Evolutionary conservation across 2,329 filamentous ascomycete genomes (phyloP), one percentile per base, ranked within the genome.

Genomic region (Penicillium hesseltinei): DNA sequence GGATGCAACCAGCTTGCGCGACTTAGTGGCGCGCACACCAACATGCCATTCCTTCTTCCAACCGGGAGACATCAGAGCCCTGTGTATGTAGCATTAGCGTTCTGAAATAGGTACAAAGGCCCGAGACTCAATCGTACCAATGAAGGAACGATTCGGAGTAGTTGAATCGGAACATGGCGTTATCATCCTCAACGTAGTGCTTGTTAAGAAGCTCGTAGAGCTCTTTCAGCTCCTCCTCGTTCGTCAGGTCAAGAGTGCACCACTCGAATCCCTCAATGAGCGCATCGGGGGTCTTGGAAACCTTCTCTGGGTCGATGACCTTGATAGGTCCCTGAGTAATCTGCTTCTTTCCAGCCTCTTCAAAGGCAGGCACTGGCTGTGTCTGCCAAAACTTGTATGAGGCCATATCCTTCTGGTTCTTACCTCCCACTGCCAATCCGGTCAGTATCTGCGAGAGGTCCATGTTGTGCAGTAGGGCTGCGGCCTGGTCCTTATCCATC

Each of bases 361-460:
- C 77, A 70, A 97, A 96, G 70, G 88, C 88, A 50, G 90, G 90
- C 58, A 99, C 94, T 0, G 94, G 94, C 75, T 99, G 94, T 46
- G 94, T 99, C 75, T 91, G 88, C 94, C 94, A 99, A 80, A 99
- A 99, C 77, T 96, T 97, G 82, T 97, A 97, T 57, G 88, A 90
- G 7, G 88, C 92, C 91, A 97, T 96, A 71, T 97, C 92, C 80
- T 96, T 97, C 67, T 86, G 88, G 70, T 96, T 96, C 82, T 94
- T 95, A 55, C 89, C 90, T 60, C 85, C 87, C 8, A 90, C 81
- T 17, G 92, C 88, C 60, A 82, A 71, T 38, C 81, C 81, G 8
- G 80, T 81, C 56, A 82, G 59, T 46, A 82, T 58, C 27, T 82
- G 77, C 35, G 75, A 68, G 17, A 82, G 68, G 51, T 80, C 76